Percentiles rank a stretch among this genome's conserved stretches.
These are phyloP conservation scores for Abortiporus biennis DNA, from an alignment of 1,284 basidiomycete species.

Conservation along the genomic window DNA sequence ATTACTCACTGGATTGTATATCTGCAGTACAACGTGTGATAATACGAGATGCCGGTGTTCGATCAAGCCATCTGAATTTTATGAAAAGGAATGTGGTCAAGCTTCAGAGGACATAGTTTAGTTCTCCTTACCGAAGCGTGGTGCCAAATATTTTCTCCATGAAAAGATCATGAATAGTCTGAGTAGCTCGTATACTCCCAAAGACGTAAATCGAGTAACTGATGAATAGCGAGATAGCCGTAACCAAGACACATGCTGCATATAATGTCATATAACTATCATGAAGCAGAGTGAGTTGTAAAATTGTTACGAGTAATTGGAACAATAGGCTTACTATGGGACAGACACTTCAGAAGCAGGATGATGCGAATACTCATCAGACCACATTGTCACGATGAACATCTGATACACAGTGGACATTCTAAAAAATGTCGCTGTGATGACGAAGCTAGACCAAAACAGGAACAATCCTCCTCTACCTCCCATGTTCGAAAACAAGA, in stretches of 20 bases:
- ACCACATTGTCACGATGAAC: conserved; percentile 20
- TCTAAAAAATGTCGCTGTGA: not conserved
- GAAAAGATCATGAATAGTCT: conserved; percentile 45
- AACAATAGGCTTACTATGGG: conserved; percentile 9
- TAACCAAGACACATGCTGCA: conserved; percentile 25
- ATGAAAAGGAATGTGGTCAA: conserved; percentile 8
- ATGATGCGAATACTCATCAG: conserved; percentile 22
- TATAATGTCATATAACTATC: conserved; percentile 35
- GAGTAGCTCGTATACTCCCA: conserved; percentile 42
- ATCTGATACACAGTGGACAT: conserved; percentile 8
- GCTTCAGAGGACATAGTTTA: conserved; percentile 13
- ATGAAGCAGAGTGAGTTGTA: not conserved
- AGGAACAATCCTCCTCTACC: not conserved
- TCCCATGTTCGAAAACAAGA: conserved; percentile 9
- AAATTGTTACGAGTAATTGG: conserved; percentile 6
- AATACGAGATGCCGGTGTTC: conserved; percentile 49
- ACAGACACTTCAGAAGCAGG: conserved; percentile 26
- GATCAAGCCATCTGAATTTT: conserved; percentile 37
- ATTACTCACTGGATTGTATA: conserved; percentile 22
- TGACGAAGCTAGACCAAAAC: conserved; percentile 14
- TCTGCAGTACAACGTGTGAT: conserved; percentile 55
- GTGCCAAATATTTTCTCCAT: conserved; percentile 46
- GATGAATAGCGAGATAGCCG: conserved; percentile 17
- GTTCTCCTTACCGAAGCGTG: conserved; percentile 31
- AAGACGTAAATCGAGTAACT: conserved; percentile 27